Percentiles rank a stretch among this genome's conserved stretches.
Evolutionary conservation across 192 early-diverging fungal genomes (phyloP).

Genomic region (Coemansia nantahalensis): DNA sequence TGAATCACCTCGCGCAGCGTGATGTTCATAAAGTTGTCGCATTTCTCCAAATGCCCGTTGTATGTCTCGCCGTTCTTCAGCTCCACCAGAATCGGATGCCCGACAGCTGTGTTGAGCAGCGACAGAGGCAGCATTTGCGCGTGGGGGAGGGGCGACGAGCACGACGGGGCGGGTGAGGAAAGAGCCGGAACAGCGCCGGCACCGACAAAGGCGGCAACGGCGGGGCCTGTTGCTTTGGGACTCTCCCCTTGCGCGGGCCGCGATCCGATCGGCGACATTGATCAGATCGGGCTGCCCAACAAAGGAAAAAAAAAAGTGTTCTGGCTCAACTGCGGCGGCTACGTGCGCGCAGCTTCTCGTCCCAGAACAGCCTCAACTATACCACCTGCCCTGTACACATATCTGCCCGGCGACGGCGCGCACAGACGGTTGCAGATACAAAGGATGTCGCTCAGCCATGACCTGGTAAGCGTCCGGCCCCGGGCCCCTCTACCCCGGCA

Average conservation of each 20-base stretch:
- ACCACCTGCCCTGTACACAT: no score
- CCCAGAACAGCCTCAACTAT: background rate
- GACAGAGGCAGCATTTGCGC: conserved; percentile 81
- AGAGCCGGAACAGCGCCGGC: no score
- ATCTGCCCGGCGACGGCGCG: background rate
- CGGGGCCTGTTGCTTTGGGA: no score
- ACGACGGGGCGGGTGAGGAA: no score
- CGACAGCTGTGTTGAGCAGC: conserved; percentile 84
- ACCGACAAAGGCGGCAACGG: no score
- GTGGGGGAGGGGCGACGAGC: no score
- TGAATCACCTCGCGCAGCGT: conserved; percentile 92
- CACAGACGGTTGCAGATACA: background rate
- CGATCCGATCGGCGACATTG: no score
- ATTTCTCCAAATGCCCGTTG: conserved; percentile 95
- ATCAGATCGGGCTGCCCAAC: no score
- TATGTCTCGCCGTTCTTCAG: conserved; percentile 98
- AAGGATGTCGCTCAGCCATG: conserved; percentile 39
- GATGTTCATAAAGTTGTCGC: conserved; percentile 98
- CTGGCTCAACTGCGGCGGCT: no score
- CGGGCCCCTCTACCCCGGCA: no score
- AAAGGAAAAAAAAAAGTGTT: no score
- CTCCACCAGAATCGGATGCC: conserved; percentile 92
- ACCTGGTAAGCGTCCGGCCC: conserved; percentile 21
- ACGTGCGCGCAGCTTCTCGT: background rate
- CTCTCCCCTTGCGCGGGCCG: no score